A percentile compares a stretch with the other conserved stretches of the same genome.
Evolutionary conservation across 2,329 filamentous ascomycete species (phyloP).

Genomic region (Myriosclerotinia curreyana): DNA sequence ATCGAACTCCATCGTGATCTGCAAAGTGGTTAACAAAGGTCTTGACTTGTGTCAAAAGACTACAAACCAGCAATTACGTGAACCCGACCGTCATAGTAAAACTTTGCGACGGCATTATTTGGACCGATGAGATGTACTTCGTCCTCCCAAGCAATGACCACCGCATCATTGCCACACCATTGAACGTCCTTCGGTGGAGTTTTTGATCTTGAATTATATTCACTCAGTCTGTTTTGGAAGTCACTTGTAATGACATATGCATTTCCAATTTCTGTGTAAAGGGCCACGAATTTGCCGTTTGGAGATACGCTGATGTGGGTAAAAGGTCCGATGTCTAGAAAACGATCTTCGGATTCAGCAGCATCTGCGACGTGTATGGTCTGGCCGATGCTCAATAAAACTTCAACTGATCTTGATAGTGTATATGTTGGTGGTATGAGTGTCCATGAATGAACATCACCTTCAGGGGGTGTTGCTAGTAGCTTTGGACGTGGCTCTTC

Average conservation of each 20-base stretch:
- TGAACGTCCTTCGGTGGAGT: slow-evolving; percentile 83
- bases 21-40: slow-evolving; percentile 20
- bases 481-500: slow-evolving; percentile 84
- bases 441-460: slow-evolving; percentile 81
- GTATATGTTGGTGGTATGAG: slow-evolving; percentile 85
- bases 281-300: slow-evolving; percentile 80
- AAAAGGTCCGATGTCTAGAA: slow-evolving; percentile 89
- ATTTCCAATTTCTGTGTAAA: slow-evolving; percentile 82
- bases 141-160: slow-evolving; percentile 94
- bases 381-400: slow-evolving; percentile 76
- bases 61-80: slow-evolving; percentile 77
- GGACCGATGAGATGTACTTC: slow-evolving; percentile 93
- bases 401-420: slow-evolving; percentile 88
- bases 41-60: neutral
- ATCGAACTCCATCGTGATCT: slow-evolving; percentile 79
- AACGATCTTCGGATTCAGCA: slow-evolving; percentile 84
- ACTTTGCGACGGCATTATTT: slow-evolving; percentile 69
- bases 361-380: slow-evolving; percentile 87
- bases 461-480: slow-evolving; percentile 72
- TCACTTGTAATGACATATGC: slow-evolving; percentile 94
- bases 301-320: slow-evolving; percentile 87
- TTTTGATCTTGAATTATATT: slow-evolving; percentile 84
- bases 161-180: slow-evolving; percentile 95
- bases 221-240: slow-evolving; percentile 87
- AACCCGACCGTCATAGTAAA: slow-evolving; percentile 87